phyloP scores from a whole-genome alignment of 1,284 basidiomycete genomes.

The Apiotrichum gracile region DNA sequence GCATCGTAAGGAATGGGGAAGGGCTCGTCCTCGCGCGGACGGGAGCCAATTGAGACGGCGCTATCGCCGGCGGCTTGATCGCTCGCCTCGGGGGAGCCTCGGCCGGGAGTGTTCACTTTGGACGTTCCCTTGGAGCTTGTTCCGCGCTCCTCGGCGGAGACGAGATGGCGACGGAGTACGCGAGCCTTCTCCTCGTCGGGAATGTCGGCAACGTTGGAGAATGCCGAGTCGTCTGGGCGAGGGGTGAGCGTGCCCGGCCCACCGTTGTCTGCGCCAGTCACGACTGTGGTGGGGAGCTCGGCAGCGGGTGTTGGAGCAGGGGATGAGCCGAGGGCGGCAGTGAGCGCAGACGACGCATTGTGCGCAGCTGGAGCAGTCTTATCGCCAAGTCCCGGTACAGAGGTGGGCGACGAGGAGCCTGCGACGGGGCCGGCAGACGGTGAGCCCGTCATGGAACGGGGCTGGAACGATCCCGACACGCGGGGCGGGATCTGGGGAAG shows the following conservation, averaged over 20 bases:
- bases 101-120: not conserved
- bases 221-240: slow-evolving; percentile 27
- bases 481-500: slow-evolving; percentile 13
- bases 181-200: slow-evolving; percentile 73
- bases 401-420: not conserved
- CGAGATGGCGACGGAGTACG: slow-evolving; percentile 71
- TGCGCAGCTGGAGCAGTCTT: not conserved
- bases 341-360: slow-evolving; percentile 7
- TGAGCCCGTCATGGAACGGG: not conserved
- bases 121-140: not conserved
- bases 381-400: slow-evolving; percentile 4
- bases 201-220: slow-evolving; percentile 41
- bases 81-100: not conserved
- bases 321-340: slow-evolving; percentile 4
- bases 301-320: not conserved
- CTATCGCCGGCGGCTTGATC: slow-evolving; percentile 6
- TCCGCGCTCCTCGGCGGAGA: slow-evolving; percentile 63
- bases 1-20: slow-evolving; percentile 81
- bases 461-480: slow-evolving; percentile 3
- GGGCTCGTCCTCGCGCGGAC: slow-evolving; percentile 52
- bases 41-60: slow-evolving; percentile 3
- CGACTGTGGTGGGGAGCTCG: not conserved
- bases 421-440: not conserved
- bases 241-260: slow-evolving; percentile 1
- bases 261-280: not conserved